A percentile compares a stretch with the other conserved stretches of the same genome.
Conservation (phyloP, 1,284 basidiomycete genomes). For the Earliella scabrosa region DNA sequence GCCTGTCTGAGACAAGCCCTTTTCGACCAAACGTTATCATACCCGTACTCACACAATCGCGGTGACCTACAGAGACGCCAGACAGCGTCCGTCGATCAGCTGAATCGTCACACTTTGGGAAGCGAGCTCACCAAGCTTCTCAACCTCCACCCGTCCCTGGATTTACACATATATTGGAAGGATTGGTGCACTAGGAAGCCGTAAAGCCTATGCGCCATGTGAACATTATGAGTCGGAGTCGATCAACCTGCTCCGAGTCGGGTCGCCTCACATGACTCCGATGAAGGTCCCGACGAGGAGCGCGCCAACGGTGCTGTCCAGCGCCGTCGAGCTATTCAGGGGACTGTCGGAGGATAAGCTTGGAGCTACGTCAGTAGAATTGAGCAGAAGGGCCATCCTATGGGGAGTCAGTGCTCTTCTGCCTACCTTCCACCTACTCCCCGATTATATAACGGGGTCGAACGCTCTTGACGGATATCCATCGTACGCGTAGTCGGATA, state of each 20-base stretch:
- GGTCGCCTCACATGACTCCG: constrained; percentile 7
- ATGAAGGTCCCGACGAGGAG: constrained; percentile 14
- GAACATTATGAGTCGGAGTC: background rate
- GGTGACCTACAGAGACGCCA: background rate
- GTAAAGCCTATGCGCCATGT: constrained; percentile 8
- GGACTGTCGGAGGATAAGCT: too few species aligned
- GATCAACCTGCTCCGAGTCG: background rate
- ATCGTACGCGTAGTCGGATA: too few species aligned
- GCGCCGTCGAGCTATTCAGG: too few species aligned
- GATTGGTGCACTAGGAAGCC: constrained; percentile 11
- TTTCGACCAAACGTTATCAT: background rate
- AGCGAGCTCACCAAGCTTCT: constrained; percentile 5
- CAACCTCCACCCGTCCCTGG: background rate
- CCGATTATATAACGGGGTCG: too few species aligned
- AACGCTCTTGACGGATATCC: too few species aligned
- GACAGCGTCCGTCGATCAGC: too few species aligned
- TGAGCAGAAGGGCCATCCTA: too few species aligned
- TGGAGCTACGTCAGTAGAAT: too few species aligned
- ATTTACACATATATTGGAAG: constrained; percentile 1
- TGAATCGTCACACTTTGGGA: too few species aligned
- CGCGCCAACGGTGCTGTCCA: background rate
- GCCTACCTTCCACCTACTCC: too few species aligned
- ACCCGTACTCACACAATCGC: background rate
- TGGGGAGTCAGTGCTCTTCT: too few species aligned
- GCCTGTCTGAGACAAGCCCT: background rate